Evolutionary conservation across 2,329 filamentous ascomycete genomes (phyloP).

Genomic region (Aspergillus jensenii): DNA sequence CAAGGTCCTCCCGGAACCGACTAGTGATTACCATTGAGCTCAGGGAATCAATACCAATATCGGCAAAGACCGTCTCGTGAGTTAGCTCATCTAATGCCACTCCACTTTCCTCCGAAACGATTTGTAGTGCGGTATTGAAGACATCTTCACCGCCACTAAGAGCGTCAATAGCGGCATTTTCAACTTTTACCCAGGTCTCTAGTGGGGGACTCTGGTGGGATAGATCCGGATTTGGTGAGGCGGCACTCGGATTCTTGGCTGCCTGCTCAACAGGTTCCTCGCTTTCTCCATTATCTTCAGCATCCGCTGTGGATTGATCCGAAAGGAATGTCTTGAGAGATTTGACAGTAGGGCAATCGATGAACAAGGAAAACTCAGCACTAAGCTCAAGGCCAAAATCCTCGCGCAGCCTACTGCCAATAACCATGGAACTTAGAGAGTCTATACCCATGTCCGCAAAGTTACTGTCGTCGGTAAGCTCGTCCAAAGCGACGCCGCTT

Average conservation of each 20-base stretch:
- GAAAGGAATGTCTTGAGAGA: background rate
- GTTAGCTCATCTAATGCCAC: slow-evolving; percentile 8
- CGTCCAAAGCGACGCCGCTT: slow-evolving; percentile 7
- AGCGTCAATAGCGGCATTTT: background rate
- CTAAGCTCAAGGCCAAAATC: slow-evolving; percentile 11
- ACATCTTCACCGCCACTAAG: background rate
- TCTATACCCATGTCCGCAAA: slow-evolving; percentile 13
- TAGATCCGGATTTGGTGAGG: background rate
- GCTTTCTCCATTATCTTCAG: background rate
- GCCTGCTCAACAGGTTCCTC: background rate
- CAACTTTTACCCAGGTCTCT: background rate
- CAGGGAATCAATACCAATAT: slow-evolving; percentile 17
- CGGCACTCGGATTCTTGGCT: background rate
- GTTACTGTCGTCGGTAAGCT: slow-evolving; percentile 8
- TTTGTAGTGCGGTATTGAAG: slow-evolving; percentile 6
- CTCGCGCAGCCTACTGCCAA: slow-evolving; percentile 4
- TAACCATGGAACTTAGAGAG: slow-evolving; percentile 9
- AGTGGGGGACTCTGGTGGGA: background rate
- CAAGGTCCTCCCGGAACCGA: slow-evolving; percentile 15
- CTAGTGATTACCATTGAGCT: slow-evolving; percentile 13
- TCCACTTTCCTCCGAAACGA: slow-evolving; percentile 20
- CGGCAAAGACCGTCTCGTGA: slow-evolving; percentile 10
- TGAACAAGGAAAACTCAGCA: background rate
- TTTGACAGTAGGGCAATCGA: background rate
- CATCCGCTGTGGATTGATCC: background rate